phyloP scores from a whole-genome alignment of 495 filamentous ascomycete genomes.

The Xylaria acuta region DNA sequence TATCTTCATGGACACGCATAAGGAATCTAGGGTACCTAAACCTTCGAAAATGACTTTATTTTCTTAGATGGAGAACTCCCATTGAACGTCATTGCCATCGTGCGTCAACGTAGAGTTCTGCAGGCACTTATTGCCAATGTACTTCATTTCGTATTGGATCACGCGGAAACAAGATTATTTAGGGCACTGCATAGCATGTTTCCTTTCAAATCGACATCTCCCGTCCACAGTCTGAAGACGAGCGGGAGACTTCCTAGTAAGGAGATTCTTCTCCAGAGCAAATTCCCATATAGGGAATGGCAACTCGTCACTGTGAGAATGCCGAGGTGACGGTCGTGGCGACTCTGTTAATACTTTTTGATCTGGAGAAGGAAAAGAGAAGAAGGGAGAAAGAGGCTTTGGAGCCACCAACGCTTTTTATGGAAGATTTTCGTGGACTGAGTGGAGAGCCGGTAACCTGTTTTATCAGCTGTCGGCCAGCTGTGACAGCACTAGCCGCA shows the following conservation, averaged over 20 bases:
- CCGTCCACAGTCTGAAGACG: constrained; percentile 47
- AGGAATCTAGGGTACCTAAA: neutral
- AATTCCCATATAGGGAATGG: constrained; percentile 51
- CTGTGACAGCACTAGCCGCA: neutral
- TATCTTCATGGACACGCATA: neutral
- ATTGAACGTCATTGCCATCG: neutral
- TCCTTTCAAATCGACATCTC: constrained; percentile 56
- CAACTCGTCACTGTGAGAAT: constrained; percentile 57
- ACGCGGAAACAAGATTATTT: neutral
- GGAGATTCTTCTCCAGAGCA: constrained; percentile 57
- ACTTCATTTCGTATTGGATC: neutral
- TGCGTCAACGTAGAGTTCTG: neutral
- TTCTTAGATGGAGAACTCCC: neutral
- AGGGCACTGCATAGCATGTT: constrained; percentile 30
- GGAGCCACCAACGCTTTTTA: constrained; percentile 2
- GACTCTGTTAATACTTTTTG: constrained; percentile 60
- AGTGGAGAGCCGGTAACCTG: neutral
- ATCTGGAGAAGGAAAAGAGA: constrained; percentile 53
- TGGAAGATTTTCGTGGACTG: constrained; percentile 6
- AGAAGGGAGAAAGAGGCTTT: constrained; percentile 28
- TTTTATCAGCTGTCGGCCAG: neutral
- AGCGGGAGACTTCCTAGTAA: constrained; percentile 60
- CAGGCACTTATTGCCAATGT: neutral
- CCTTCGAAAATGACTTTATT: neutral
- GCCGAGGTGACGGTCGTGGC: constrained; percentile 59